Base-by-base conservation (phyloP, 768 basidiomycete genomes). In the Suillus luteus region DNA sequence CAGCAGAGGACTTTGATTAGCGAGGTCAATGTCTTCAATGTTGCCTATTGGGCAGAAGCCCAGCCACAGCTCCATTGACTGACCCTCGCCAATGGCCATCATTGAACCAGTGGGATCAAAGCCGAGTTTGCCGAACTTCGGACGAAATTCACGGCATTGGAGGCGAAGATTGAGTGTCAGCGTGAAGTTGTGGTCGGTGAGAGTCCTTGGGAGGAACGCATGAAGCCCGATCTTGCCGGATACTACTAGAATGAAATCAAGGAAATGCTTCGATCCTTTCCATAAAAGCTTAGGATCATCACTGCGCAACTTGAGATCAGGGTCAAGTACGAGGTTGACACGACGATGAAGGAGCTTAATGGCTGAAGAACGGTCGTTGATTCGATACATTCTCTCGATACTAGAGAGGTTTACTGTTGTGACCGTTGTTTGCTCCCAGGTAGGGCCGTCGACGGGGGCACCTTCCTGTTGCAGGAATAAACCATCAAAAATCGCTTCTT, bases 181-280 rank as follows among this genome's bases (percentile, higher is more conserved):
- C 0, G 11, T 10, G 4, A n/a, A 46, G 44, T 22, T 46, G 1
- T 46, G 11, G 4, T 46, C 11, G 1, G n/a, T 2, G 1, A 46
- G 0, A 2, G n/a, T 46, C 19, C 11, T 46, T 0, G n/a, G 44
- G 4, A 46, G 44, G 8, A 46, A 46, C 0, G 44, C n/a, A 5
- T 46, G 11, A 11, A 46, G n/a, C 0, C 44, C 4, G 0, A 46
- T 46, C 0, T 1, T 5, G n/a, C 10, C 44, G 0, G n/a, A 46
- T 0, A 46, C n/a, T 0, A 46, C 44, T 0, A 46, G 44, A 22
- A 46, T 46, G 4, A 46, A 46, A 2, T 46, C 44, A 3, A 46
- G 19, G 4, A 46, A 46, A 3, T 46, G 44, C 9, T 46, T 46
- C 0, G 44, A 46, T 1, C n/a, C 44, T 12, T 46, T n/a, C 44